These are phyloP conservation scores for Phytopythium helicoides DNA, from an alignment of 352 stramenopile species.

Conservation along the genomic window DNA sequence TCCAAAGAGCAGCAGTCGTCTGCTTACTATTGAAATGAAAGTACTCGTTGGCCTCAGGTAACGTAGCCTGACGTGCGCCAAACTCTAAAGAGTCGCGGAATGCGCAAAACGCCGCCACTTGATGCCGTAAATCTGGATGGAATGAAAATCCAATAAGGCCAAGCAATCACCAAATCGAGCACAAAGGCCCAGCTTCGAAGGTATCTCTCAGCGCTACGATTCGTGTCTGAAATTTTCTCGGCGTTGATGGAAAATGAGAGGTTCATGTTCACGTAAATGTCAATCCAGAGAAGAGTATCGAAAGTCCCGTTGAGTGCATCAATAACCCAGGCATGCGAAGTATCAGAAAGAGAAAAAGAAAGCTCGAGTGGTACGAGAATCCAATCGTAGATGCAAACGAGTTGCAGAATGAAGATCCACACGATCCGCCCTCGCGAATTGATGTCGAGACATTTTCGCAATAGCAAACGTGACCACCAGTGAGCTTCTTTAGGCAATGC, in stretches of 20 bases:
- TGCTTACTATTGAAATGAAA: conserved; percentile 37
- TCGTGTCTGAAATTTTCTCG: conserved; percentile 39
- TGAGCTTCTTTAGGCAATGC: conserved; percentile 5
- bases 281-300: conserved; percentile 38
- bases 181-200: conserved; percentile 26
- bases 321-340: conserved; percentile 23
- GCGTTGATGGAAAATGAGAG: conserved; percentile 47
- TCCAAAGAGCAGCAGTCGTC: conserved; percentile 33
- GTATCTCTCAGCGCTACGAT: conserved; percentile 35
- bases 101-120: conserved; percentile 10
- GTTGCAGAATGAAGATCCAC: conserved; percentile 42
- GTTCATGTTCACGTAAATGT: conserved; percentile 50
- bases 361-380: conserved; percentile 45
- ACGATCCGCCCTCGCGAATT: conserved; percentile 40
- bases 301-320: conserved; percentile 24
- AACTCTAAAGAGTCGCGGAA: conserved; percentile 30
- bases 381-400: conserved; percentile 54
- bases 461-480: conserved; percentile 39
- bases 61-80: conserved; percentile 41
- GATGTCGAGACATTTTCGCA: conserved; percentile 28
- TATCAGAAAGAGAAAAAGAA: conserved; percentile 36
- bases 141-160: conserved; percentile 37
- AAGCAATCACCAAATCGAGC: conserved; percentile 28
- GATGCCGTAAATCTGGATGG: conserved; percentile 13
- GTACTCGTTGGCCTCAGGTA: conserved; percentile 29